A percentile compares a stretch with the other conserved stretches of the same genome.
These are phyloP conservation scores for Straminergon stramineum DNA, from an alignment of 225 moss, liverwort and hornwort genomes.

Conservation along the genomic window DNA sequence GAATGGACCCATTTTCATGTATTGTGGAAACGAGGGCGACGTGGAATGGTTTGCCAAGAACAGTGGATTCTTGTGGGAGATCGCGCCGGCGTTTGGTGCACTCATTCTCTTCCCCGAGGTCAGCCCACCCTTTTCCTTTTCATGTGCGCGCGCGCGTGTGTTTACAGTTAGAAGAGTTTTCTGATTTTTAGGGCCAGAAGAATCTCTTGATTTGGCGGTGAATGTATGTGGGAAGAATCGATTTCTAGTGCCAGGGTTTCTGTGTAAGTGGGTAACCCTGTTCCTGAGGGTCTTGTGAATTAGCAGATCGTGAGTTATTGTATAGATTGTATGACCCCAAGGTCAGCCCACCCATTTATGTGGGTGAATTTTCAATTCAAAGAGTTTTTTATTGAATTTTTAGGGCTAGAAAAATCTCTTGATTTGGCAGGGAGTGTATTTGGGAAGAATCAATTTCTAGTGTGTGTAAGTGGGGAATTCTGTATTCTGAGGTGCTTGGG, in stretches of 20 bases:
- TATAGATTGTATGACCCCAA: conserved; percentile 6
- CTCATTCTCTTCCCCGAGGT: conserved; percentile 83
- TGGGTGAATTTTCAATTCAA: background rate
- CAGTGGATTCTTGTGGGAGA: conserved; percentile 86
- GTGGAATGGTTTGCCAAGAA: conserved; percentile 96
- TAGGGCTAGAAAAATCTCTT: background rate
- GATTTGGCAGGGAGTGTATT: background rate
- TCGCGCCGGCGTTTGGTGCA: conserved; percentile 71
- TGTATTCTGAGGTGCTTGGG: background rate
- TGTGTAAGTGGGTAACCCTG: background rate
- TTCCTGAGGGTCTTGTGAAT: background rate
- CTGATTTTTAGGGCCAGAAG: background rate
- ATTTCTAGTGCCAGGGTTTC: background rate
- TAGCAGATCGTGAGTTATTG: background rate
- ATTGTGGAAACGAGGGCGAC: conserved; percentile 97
- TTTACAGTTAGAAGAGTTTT: background rate
- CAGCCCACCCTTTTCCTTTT: background rate
- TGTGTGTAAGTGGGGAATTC: background rate
- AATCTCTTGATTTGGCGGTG: background rate
- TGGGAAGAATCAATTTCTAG: background rate
- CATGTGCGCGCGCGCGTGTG: background rate
- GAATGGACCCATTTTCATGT: conserved; percentile 75
- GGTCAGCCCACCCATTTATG: background rate
- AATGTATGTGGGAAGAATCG: background rate
- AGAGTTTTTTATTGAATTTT: background rate